phyloP scores from a whole-genome alignment of 192 early-diverging fungal species.

The Dimargaris verticillata region DNA sequence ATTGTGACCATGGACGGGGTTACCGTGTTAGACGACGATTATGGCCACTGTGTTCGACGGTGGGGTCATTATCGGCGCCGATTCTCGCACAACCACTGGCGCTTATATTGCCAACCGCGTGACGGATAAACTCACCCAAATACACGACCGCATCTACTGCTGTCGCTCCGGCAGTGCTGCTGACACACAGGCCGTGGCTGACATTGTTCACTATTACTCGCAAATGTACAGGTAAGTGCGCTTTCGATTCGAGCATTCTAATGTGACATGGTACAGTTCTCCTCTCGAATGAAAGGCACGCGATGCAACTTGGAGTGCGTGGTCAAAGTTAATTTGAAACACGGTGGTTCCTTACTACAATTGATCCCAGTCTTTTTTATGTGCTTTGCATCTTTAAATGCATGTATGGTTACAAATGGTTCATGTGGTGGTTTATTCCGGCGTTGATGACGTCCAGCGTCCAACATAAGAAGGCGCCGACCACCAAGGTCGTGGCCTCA shows the following conservation, averaged over 20 bases:
- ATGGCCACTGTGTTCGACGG: slow-evolving; percentile 84
- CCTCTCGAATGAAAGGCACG: no score
- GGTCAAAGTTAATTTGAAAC: no score
- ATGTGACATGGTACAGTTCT: no score
- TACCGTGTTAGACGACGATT: slow-evolving; percentile 66
- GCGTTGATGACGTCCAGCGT: slow-evolving; percentile 30
- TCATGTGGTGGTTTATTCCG: no score
- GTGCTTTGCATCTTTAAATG: no score
- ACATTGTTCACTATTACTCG: slow-evolving; percentile 92
- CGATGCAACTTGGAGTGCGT: no score
- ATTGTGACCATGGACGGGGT: neutral
- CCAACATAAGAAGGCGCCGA: slow-evolving; percentile 66
- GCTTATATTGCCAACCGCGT: slow-evolving; percentile 94
- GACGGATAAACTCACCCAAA: slow-evolving; percentile 91
- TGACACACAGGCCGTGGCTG: slow-evolving; percentile 96
- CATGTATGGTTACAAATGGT: no score
- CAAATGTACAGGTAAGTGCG: slow-evolving; percentile 68
- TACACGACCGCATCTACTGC: slow-evolving; percentile 92
- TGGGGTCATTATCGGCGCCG: slow-evolving; percentile 92
- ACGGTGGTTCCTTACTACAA: no score
- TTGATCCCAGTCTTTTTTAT: no score
- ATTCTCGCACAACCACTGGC: slow-evolving; percentile 91
- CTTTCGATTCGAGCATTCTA: no score
- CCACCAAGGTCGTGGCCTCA: slow-evolving; percentile 69
- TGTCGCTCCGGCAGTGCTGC: slow-evolving; percentile 96